These are phyloP conservation scores for Yamadazyma atmosphaerica DNA, from an alignment of 1,139 yeast species.

Conservation along the genomic window DNA sequence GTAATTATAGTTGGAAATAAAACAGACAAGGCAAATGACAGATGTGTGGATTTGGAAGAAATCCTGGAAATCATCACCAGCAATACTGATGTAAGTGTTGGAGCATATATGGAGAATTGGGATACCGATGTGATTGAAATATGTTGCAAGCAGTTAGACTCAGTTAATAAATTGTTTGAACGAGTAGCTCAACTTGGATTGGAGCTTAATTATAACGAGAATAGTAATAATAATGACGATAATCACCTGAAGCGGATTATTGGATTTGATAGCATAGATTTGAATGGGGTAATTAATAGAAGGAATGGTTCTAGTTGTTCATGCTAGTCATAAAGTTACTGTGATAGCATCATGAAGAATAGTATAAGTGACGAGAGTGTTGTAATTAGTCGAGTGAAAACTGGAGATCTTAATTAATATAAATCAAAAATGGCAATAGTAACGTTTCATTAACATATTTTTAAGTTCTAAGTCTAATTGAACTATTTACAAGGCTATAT, in stretches of 20 bases:
- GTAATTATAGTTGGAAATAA: constrained; percentile 60
- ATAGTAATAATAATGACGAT: constrained; percentile 9
- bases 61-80: constrained; percentile 40
- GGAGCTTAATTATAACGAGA: constrained; percentile 17
- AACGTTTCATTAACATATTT: neutral
- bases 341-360: too few species aligned
- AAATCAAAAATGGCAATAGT: too few species aligned
- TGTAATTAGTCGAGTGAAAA: too few species aligned
- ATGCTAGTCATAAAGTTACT: constrained; percentile 5
- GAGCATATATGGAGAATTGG: constrained; percentile 40
- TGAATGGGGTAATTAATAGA: constrained; percentile 17
- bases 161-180: constrained; percentile 41
- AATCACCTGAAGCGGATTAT: constrained; percentile 18
- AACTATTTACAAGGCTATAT: constrained; percentile 1
- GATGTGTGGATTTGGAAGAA: constrained; percentile 44
- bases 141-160: constrained; percentile 38
- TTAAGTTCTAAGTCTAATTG: neutral
- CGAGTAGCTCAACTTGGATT: constrained; percentile 47
- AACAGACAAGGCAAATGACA: constrained; percentile 37
- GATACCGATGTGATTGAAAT: constrained; percentile 45
- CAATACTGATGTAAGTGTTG: constrained; percentile 26
- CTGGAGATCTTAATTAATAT: too few species aligned
- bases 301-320: constrained; percentile 7
- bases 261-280: constrained; percentile 43
- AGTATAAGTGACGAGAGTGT: too few species aligned